phyloP scores from a whole-genome alignment of 2,329 filamentous ascomycete genomes.

The Periconia sp. region DNA sequence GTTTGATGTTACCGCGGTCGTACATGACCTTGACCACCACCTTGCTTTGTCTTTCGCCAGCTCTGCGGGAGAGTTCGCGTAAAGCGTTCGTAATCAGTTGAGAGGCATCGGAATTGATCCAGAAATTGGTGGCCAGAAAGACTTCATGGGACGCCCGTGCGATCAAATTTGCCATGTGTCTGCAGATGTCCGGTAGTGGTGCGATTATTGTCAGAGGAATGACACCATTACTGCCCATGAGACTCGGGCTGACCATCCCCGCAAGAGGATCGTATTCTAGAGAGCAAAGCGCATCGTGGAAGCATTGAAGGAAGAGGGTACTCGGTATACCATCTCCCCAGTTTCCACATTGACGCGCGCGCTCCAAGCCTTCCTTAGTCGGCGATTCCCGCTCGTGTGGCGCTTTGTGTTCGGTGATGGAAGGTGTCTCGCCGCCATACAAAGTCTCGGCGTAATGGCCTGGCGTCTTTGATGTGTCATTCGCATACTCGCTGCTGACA shows the following conservation, averaged over 20 bases:
- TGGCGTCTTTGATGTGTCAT: slow-evolving; percentile 60
- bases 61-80: slow-evolving; percentile 70
- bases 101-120: slow-evolving; percentile 73
- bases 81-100: slow-evolving; percentile 72
- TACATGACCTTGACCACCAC: slow-evolving; percentile 77
- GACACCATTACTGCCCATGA: slow-evolving; percentile 67
- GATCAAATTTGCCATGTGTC: slow-evolving; percentile 78
- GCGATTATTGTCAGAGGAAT: slow-evolving; percentile 74
- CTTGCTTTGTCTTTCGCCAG: slow-evolving; percentile 61
- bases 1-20: slow-evolving; percentile 70
- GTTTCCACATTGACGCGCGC: slow-evolving; percentile 66
- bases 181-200: slow-evolving; percentile 71
- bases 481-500: slow-evolving; percentile 60
- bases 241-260: slow-evolving; percentile 63
- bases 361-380: slow-evolving; percentile 55
- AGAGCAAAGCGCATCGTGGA: slow-evolving; percentile 67
- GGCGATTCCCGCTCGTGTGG: slow-evolving; percentile 18
- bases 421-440: slow-evolving; percentile 50
- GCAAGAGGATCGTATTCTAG: slow-evolving; percentile 59
- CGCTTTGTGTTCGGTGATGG: slow-evolving; percentile 29
- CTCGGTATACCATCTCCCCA: slow-evolving; percentile 71
- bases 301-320: slow-evolving; percentile 71
- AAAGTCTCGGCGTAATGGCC: slow-evolving; percentile 63
- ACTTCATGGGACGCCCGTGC: slow-evolving; percentile 75
- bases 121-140: slow-evolving; percentile 76